Base-by-base conservation (phyloP, 768 basidiomycete species). In the Favolaschia claudopus region DNA sequence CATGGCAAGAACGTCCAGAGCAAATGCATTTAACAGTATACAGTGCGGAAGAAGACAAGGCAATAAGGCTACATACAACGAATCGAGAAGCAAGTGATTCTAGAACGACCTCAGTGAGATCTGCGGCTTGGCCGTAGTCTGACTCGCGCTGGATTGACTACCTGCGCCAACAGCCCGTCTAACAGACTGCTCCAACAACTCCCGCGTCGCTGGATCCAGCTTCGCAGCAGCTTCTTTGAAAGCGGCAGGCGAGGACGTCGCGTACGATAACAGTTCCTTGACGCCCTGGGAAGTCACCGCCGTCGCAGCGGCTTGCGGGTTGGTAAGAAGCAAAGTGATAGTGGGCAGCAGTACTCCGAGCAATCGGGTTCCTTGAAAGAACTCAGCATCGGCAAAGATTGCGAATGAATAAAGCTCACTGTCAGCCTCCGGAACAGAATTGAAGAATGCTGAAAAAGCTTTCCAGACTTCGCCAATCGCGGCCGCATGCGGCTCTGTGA, bases 141-240 rank as follows among this genome's bases (percentile, higher is more conserved):
- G 76, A 20, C 66, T 53, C 12, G 67, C 27, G 12, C 59, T 10
- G 7, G 70, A 48, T 1, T 76, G 67, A 15, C 75, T 71, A 14
- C 70, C 68, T 5, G 83, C 81, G 28, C 85, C 86, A 0, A 96
- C 82, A 5, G 89, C 88, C 50, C 88, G 87, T 60, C 95, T 83
- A 46, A 97, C 84, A 1, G 91, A 89, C 39, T 82, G 79, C 71
- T 98, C 96, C 48, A 98, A 71, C 22, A 83, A 74, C 44, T 88
- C 86, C 40, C 87, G 77, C 7, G 80, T 80, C 0, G 79, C 71
- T 7, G 78, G 69, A 27, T 89, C 87, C 20, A 98, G 79, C 44
- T 82, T 86, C 9, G 77, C 81, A 3, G 92, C 89, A 1, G 91
- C 93, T 40, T 94, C 92, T 70, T 92, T 94, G 83, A 98, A 98